A percentile compares a stretch with the other conserved stretches of the same genome.
phyloP scores from a whole-genome alignment of 768 basidiomycete species.

The Coprinopsis strossmayeri region DNA sequence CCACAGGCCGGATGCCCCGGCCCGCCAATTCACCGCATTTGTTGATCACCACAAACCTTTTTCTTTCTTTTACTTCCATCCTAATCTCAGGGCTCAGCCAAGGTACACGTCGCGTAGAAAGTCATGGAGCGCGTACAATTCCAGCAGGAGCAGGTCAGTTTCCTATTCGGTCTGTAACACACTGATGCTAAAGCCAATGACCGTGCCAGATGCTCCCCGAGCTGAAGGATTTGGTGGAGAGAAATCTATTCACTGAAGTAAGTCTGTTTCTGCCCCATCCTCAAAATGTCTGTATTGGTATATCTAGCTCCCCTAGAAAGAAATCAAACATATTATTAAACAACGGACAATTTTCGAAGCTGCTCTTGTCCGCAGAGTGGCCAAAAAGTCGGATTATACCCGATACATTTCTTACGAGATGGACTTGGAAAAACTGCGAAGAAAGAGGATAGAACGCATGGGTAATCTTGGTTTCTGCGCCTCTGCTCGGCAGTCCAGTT shows the following conservation, averaged over 20 bases:
- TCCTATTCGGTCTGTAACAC: too few species aligned
- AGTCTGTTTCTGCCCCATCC: conserved; percentile 17
- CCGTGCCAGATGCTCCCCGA: conserved; percentile 76
- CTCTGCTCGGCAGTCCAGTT: conserved; percentile 6
- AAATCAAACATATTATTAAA: conserved; percentile 80
- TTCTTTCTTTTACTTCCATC: too few species aligned
- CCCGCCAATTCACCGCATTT: conserved; percentile 5
- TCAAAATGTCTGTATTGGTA: conserved; percentile 5
- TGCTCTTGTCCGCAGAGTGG: conserved; percentile 73
- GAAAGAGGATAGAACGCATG: conserved; percentile 66
- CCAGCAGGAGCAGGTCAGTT: conserved; percentile 79
- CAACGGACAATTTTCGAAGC: conserved; percentile 81
- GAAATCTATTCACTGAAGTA: conserved; percentile 77
- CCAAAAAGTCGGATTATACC: conserved; percentile 83
- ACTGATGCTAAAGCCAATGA: neutral
- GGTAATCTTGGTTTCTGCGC: conserved; percentile 24
- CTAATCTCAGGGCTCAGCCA: too few species aligned
- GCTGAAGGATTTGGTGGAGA: conserved; percentile 87
- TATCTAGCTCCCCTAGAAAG: conserved; percentile 40
- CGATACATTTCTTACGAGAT: conserved; percentile 93
- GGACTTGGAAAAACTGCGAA: conserved; percentile 72
- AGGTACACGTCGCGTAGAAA: neutral
- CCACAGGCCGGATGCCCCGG: neutral
- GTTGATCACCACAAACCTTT: conserved; percentile 2
- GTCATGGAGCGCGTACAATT: conserved; percentile 91